These are phyloP conservation scores for Termitomyces sp. DNA, from an alignment of 768 basidiomycete genomes.

Conservation along the genomic window DNA sequence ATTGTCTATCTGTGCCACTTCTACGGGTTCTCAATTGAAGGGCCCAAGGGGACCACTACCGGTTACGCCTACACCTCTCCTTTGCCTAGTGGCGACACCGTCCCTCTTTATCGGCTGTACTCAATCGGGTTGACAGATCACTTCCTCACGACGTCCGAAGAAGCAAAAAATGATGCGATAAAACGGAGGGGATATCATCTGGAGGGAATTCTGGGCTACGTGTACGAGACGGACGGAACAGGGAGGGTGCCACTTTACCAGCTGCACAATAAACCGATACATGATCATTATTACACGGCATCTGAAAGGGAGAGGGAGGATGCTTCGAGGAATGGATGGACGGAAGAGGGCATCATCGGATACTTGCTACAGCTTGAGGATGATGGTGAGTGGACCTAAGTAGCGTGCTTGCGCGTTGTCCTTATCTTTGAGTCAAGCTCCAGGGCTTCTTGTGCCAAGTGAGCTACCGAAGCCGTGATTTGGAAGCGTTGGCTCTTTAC, in stretches of 20 bases:
- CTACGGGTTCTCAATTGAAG: constrained; percentile 19
- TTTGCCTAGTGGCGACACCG: constrained; percentile 8
- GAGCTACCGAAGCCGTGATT: neutral
- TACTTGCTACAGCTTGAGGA: constrained; percentile 12
- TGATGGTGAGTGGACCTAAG: constrained; percentile 5
- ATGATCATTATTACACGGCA: constrained; percentile 20
- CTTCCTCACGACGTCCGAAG: constrained; percentile 14
- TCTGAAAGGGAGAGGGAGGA: constrained; percentile 17
- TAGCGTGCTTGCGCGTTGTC: neutral
- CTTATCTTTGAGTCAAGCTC: constrained; percentile 4
- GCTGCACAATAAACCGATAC: constrained; percentile 13
- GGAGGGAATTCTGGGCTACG: constrained; percentile 18
- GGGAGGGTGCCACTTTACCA: constrained; percentile 18
- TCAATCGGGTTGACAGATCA: constrained; percentile 17
- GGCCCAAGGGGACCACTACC: constrained; percentile 15
- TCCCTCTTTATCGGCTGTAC: constrained; percentile 19
- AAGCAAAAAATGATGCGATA: constrained; percentile 14
- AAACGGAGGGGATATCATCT: constrained; percentile 18
- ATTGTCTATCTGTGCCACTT: constrained; percentile 16
- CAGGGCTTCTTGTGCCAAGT: constrained; percentile 1
- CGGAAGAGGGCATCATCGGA: constrained; percentile 14
- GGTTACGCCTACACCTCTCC: constrained; percentile 15
- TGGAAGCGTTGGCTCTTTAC: neutral
- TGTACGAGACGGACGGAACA: constrained; percentile 7
- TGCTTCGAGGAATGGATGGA: constrained; percentile 20